Percentiles rank a stretch among this genome's conserved stretches.
Evolutionary conservation across 257 asterid species (phyloP).

Genomic region (Petrea volubilis): DNA sequence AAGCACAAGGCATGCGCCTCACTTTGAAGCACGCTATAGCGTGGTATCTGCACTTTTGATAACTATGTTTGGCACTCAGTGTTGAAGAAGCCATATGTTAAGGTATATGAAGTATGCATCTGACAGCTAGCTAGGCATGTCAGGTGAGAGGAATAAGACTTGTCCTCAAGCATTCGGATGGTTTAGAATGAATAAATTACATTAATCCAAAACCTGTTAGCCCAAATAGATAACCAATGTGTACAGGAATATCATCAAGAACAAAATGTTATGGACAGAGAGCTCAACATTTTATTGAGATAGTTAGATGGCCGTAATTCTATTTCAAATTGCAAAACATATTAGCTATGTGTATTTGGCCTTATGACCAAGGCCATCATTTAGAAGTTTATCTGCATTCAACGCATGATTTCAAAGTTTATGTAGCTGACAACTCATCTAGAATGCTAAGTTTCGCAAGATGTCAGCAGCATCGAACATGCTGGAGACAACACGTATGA

Average conservation of each 20-base stretch:
- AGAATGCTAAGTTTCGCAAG: background rate
- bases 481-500: conserved; percentile 1
- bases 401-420: background rate
- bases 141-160: too few species aligned
- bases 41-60: too few species aligned
- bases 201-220: background rate
- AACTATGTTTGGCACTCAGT: too few species aligned
- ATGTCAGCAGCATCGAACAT: background rate
- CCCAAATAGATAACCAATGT: background rate
- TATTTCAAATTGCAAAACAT: background rate
- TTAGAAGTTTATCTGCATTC: conserved; percentile 2
- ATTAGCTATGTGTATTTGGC: too few species aligned
- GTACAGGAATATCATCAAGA: background rate
- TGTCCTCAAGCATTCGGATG: background rate
- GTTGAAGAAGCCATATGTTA: too few species aligned
- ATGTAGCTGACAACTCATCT: background rate
- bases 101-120: too few species aligned
- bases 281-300: background rate
- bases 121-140: too few species aligned
- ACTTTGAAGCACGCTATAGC: background rate
- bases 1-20: too few species aligned
- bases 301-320: background rate
- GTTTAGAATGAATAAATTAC: background rate
- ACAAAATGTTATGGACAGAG: conserved; percentile 7
- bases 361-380: background rate